These are phyloP conservation scores for Puccinia novopanici DNA, from an alignment of 1,284 basidiomycete species.

Conservation along the genomic window DNA sequence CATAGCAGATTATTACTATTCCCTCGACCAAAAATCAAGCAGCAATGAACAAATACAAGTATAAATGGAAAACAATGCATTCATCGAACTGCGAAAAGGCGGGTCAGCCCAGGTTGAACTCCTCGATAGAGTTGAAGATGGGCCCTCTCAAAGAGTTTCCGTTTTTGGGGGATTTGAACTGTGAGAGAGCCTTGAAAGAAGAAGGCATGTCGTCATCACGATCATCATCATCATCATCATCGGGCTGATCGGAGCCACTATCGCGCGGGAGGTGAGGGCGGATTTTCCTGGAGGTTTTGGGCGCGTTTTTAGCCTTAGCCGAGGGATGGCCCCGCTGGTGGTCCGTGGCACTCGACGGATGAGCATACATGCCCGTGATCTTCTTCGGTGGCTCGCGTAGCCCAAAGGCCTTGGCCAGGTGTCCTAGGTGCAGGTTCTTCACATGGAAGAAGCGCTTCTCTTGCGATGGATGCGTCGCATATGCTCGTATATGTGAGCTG, in stretches of 20 bases:
- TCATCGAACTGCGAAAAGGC: no score
- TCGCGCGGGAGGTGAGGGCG: neutral
- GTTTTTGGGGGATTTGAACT: conserved; percentile 26
- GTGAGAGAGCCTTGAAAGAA: conserved; percentile 26
- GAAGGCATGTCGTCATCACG: neutral
- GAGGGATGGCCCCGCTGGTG: neutral
- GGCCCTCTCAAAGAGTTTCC: conserved; percentile 29
- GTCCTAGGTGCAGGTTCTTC: conserved; percentile 87
- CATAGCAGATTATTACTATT: no score
- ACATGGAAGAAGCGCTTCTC: conserved; percentile 97
- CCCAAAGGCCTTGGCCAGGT: conserved; percentile 94
- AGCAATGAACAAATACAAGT: neutral
- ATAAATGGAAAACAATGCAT: neutral
- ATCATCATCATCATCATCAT: conserved; percentile 33
- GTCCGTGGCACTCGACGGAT: conserved; percentile 27
- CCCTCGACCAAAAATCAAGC: neutral
- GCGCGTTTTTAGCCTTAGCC: neutral
- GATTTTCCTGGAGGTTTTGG: neutral
- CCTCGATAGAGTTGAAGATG: conserved; percentile 30
- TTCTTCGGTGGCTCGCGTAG: conserved; percentile 85
- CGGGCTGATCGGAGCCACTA: neutral
- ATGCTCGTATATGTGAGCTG: conserved; percentile 89
- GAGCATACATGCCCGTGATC: conserved; percentile 59
- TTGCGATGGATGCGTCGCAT: conserved; percentile 91
- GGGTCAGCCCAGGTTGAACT: conserved; percentile 40